Conservation (phyloP, 306 rosid species). For the Hylodesmum podocarpum region DNA sequence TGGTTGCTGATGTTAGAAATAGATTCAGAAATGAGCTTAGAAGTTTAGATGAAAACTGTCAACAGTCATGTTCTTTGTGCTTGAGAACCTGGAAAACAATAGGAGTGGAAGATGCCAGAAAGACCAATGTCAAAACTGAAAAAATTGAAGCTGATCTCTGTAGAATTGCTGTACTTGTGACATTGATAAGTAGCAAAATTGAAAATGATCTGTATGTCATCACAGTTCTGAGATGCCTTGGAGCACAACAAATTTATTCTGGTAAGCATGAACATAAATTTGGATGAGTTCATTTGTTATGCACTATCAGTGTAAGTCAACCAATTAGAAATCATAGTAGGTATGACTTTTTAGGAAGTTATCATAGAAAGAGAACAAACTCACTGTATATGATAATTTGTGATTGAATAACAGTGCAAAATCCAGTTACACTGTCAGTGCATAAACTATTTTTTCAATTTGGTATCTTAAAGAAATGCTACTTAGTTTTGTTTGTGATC, state of each 20-base stretch:
- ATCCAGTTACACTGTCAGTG: too few relatives aligned
- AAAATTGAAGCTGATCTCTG: conserved; percentile 32
- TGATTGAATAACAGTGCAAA: too few relatives aligned
- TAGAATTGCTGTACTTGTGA: conserved; percentile 43
- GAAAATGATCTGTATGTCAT: conserved; percentile 15
- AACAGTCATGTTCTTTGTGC: conserved; percentile 34
- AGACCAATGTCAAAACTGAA: not conserved
- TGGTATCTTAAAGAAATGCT: not conserved
- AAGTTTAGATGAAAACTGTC: conserved; percentile 32
- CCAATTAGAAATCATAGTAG: too few relatives aligned
- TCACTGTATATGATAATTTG: too few relatives aligned
- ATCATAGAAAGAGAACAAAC: too few relatives aligned
- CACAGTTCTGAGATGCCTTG: conserved; percentile 40
- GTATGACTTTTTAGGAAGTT: too few relatives aligned
- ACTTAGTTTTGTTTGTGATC: not conserved
- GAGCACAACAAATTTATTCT: not conserved
- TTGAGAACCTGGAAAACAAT: conserved; percentile 32
- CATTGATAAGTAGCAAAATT: conserved; percentile 25
- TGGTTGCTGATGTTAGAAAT: conserved; percentile 38
- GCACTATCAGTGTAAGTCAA: too few relatives aligned
- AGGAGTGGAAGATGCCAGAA: conserved; percentile 5
- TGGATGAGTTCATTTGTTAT: not conserved
- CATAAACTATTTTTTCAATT: too few relatives aligned
- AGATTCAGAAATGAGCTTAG: conserved; percentile 34
- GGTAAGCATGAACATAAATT: conserved; percentile 26